These are phyloP conservation scores for Aspergillus ustus DNA, from an alignment of 2,329 filamentous ascomycete species.

Conservation along the genomic window DNA sequence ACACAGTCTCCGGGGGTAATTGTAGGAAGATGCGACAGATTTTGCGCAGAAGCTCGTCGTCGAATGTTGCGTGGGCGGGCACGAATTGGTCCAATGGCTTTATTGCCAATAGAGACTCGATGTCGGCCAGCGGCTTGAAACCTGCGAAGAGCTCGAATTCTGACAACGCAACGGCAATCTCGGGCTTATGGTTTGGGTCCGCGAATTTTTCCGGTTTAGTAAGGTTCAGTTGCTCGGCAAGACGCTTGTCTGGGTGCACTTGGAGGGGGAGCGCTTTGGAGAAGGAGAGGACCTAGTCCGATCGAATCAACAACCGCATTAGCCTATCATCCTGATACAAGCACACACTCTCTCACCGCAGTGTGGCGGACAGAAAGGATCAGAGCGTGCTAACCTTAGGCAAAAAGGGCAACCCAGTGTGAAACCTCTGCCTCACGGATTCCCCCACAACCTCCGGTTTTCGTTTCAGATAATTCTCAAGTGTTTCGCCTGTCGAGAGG, in stretches of 20 bases:
- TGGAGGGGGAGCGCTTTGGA: constrained; percentile 75
- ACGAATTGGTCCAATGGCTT: constrained; percentile 60
- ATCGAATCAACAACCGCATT: too few species aligned
- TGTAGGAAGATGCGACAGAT: constrained; percentile 61
- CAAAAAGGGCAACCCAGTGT: constrained; percentile 70
- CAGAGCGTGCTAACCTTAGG: constrained; percentile 60
- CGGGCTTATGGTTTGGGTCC: constrained; percentile 78
- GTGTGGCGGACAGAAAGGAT: too few species aligned
- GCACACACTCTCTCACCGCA: too few species aligned
- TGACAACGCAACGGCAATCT: constrained; percentile 73
- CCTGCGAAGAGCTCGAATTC: constrained; percentile 78
- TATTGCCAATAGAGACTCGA: constrained; percentile 62
- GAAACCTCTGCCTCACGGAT: constrained; percentile 64
- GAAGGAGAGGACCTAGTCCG: constrained; percentile 68
- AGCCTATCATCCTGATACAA: too few species aligned
- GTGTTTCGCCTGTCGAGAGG: constrained; percentile 64
- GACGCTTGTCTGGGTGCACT: constrained; percentile 72
- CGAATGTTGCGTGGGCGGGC: constrained; percentile 55
- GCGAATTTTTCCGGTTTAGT: constrained; percentile 68
- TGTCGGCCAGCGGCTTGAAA: constrained; percentile 68
- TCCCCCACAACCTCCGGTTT: constrained; percentile 68
- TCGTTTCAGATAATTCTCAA: constrained; percentile 69
- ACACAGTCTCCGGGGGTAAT: constrained; percentile 56
- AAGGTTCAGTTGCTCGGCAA: constrained; percentile 67
- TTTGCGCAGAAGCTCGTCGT: constrained; percentile 62